Evolutionary conservation across 2,329 filamentous ascomycete genomes (phyloP).

Genomic region (Leptographium flavum): DNA sequence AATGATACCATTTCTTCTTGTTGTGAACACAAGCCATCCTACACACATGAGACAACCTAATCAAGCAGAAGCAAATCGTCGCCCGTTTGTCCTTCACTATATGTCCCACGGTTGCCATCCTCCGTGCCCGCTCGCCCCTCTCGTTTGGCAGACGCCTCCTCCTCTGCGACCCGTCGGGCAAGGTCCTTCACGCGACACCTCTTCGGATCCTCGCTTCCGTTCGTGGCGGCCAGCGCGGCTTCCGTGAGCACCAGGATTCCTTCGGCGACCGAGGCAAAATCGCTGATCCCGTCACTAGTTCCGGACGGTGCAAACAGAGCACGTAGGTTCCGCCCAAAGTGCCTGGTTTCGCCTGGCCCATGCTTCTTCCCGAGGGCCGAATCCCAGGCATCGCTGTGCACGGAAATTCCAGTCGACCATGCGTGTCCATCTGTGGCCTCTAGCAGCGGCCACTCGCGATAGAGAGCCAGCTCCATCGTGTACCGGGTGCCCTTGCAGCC

Average conservation of each 20-base stretch:
- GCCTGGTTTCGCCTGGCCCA: not conserved
- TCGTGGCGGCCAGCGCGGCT: not conserved
- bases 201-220: not conserved
- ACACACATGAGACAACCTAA: not conserved
- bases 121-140: no score
- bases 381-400: slow-evolving; percentile 3
- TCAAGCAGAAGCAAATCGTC: slow-evolving; percentile 5
- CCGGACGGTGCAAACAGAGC: slow-evolving; percentile 4
- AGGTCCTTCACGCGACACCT: not conserved
- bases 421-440: not conserved
- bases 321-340: slow-evolving; percentile 6
- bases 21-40: not conserved
- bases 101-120: not conserved
- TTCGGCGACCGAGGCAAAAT: slow-evolving; percentile 2
- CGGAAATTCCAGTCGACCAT: not conserved
- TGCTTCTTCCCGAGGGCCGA: slow-evolving; percentile 1
- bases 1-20: slow-evolving; percentile 1
- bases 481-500: slow-evolving; percentile 18
- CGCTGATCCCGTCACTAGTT: not conserved
- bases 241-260: not conserved
- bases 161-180: not conserved
- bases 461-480: slow-evolving; percentile 20
- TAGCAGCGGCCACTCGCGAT: slow-evolving; percentile 16
- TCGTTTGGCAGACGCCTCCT: not conserved
- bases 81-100: not conserved